Base-by-base conservation (phyloP, 192 early-diverging fungal species). In the Coemansia brasiliensis region DNA sequence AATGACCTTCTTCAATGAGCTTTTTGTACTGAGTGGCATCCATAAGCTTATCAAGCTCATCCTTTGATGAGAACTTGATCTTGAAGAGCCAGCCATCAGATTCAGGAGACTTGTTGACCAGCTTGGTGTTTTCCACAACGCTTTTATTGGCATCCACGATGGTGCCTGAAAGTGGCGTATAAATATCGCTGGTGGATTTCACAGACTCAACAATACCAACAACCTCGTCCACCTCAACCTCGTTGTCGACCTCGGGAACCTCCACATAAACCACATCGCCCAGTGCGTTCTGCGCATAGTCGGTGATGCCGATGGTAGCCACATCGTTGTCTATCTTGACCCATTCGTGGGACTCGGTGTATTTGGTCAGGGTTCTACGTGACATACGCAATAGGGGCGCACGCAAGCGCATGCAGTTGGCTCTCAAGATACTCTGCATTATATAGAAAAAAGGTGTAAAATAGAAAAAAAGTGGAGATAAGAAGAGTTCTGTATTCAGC, bases 181-280 rank as follows among this genome's bases (percentile, higher is more conserved):
- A 94, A 39, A 98, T 87, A 57, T 98, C 95, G 57, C 83, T 86
- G 41, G 93, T 91, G 51, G 95, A 94, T 85, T 98, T 98, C 67
- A 98, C 95, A 35, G 87, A 90, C 75, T 98, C 95, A 44, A 98
- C 89, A 35, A 88, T 88, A 57, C 90, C 88, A n/a, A 93, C 80
- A 52, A 65, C 40, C 2, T 86, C 89, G 82, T 69, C 63, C 18
- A 45, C 24, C 16, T 77, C 82, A n/a, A 92, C 83, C 22, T 62
- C 50, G 27, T 68, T 72, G 49, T 87, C 90, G 13, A 88, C 82
- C 25, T 83, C 77, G 27, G 93, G 92, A n/a, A 89, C 65, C 76
- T 96, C 94, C 18, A 92, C 90, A 69, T 85, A 98, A 43, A 98
- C 95, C 41, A 98, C 88, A 60, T 98, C 95, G 50, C 95, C 95